Evolutionary conservation across 108 stramenopile genomes (phyloP), one percentile per base, ranked within the genome.

Genomic region (Pseudonitzschia multiseries): DNA sequence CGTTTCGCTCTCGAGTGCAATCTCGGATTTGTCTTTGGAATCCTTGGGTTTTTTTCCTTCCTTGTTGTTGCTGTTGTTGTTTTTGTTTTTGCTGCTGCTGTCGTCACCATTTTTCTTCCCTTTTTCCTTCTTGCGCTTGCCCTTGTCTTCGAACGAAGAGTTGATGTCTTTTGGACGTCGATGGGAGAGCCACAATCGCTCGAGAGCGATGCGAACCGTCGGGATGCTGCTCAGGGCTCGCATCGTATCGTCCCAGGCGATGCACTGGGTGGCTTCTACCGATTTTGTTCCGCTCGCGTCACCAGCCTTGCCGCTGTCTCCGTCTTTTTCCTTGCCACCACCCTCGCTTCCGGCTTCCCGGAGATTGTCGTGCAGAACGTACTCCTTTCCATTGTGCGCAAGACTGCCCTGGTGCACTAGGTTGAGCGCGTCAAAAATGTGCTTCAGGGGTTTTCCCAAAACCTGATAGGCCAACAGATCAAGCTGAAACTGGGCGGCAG

Each of bases 171-270:
- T 29, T 4, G 76, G 76, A 29, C 69, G 48, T 24, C 69, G 61
- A 29, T 75, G 66, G 15, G 65, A 52, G 36, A 79, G 66, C 79
- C 83, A 79, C 33, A 80, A 17, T 33, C 67, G 65, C 51, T 84
- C 83, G 12, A 84, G 41, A 18, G 73, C 74, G 50, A 79, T 69
- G 42, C 83, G 75, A 43, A 84, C 69, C 27, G 78, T 57, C 8
- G 83, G 79, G 48, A 79, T 72, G 42, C 82, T 67, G 69, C 75
- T 67, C 80, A 93, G 73, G 51, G 87, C 88, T n/a, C 89, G 77
- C 81, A 87, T 87, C 17, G 78, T 83, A 84, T 93, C 89, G 71
- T 93, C 89, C 68, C 89, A 84, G 26, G 89, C 84, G 2, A 89
- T 78, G 20, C 87, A 86, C 0, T 50, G 66, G 24, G 66, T 26